phyloP scores from a whole-genome alignment of 768 basidiomycete genomes.

The Leccinum subtestaceum region DNA sequence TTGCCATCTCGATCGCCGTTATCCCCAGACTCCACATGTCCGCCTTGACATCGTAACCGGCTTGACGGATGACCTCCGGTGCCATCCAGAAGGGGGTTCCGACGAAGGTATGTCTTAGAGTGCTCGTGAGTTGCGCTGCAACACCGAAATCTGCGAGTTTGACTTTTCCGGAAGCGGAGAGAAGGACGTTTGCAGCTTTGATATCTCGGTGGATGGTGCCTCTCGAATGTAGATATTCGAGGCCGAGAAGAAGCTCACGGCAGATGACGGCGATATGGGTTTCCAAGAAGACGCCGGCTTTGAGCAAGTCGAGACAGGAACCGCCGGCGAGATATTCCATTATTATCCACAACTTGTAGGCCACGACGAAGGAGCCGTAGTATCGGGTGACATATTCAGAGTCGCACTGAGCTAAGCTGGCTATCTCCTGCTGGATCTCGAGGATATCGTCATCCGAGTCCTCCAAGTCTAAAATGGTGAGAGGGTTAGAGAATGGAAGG shows the following conservation, averaged over 20 bases:
- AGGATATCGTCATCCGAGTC: constrained; percentile 98
- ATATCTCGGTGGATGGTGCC: constrained; percentile 98
- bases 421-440: constrained; percentile 98
- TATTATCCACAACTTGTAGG: constrained; percentile 98
- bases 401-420: constrained; percentile 92
- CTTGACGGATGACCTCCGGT: constrained; percentile 95
- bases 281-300: constrained; percentile 87
- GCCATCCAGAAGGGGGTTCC: constrained; percentile 99
- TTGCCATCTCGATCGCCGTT: constrained; percentile 97
- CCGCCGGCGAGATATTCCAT: constrained; percentile 99
- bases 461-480: constrained; percentile 70
- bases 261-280: constrained; percentile 93
- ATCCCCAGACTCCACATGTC: constrained; percentile 99
- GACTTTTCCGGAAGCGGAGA: constrained; percentile 88
- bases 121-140: constrained; percentile 93
- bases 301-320: constrained; percentile 95
- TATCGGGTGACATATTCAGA: constrained; percentile 96
- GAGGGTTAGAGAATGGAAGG: constrained; percentile 1
- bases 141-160: constrained; percentile 99
- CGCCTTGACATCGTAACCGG: constrained; percentile 93
- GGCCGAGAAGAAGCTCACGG: constrained; percentile 86
- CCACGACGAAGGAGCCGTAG: constrained; percentile 94
- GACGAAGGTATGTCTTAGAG: constrained; percentile 94
- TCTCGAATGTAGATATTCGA: constrained; percentile 95
- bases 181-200: constrained; percentile 94